Evolutionary conservation across 495 filamentous ascomycete species (phyloP).

Genomic region (Lineolata rhizophorae): DNA sequence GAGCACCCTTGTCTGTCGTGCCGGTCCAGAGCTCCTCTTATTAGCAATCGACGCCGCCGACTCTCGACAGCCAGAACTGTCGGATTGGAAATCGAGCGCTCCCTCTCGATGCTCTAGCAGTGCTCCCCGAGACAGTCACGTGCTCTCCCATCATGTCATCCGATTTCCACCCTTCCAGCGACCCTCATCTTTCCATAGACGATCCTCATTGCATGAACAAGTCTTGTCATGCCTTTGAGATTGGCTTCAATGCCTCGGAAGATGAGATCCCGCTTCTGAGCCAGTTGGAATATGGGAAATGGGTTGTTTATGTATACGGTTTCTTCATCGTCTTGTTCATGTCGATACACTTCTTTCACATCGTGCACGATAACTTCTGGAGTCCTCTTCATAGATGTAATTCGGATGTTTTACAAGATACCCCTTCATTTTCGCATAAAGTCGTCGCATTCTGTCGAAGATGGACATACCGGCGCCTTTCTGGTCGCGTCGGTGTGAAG

Average conservation of each 20-base stretch:
- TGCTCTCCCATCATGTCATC: too few relatives aligned
- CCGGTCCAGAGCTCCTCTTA: too few relatives aligned
- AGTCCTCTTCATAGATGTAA: too few relatives aligned
- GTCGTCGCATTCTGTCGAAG: constrained; percentile 9
- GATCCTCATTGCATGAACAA: constrained; percentile 18
- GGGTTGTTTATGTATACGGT: constrained; percentile 16
- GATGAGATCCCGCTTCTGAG: constrained; percentile 12
- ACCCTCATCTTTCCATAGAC: constrained; percentile 15
- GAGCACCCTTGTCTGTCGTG: too few relatives aligned
- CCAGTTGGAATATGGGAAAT: constrained; percentile 19
- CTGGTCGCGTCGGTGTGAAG: constrained; percentile 6
- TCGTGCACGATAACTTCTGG: constrained; percentile 2
- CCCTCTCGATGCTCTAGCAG: too few relatives aligned
- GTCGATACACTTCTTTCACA: constrained; percentile 2
- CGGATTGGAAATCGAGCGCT: too few relatives aligned
- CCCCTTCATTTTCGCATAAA: constrained; percentile 8
- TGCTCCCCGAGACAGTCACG: too few relatives aligned
- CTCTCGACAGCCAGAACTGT: too few relatives aligned
- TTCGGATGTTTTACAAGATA: too few relatives aligned
- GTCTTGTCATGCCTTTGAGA: constrained; percentile 16
- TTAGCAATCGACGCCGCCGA: too few relatives aligned
- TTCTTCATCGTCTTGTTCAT: constrained; percentile 11
- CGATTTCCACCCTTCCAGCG: too few relatives aligned
- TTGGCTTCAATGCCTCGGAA: constrained; percentile 15
- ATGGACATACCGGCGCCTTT: constrained; percentile 15